These are phyloP conservation scores for Alternaria burnsii DNA, from an alignment of 2,329 filamentous ascomycete species.

Conservation along the genomic window DNA sequence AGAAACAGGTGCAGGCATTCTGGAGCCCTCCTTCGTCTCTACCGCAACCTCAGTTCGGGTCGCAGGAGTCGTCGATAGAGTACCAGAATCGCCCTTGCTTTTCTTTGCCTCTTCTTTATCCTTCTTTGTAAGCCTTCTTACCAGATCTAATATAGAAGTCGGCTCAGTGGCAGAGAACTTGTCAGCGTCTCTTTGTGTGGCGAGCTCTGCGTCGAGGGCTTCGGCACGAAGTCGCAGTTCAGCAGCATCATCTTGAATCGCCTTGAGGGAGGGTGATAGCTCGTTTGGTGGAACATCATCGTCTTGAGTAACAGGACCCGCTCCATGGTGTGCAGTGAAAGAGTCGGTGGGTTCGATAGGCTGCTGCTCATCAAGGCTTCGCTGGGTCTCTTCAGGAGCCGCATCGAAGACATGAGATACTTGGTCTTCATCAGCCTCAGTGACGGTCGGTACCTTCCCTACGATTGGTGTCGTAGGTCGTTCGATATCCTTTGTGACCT, in stretches of 20 bases:
- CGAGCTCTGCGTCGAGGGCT: slow-evolving; percentile 33
- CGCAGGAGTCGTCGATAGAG: slow-evolving; percentile 36
- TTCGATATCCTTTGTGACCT: slow-evolving; percentile 2
- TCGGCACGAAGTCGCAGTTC: slow-evolving; percentile 41
- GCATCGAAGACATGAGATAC: not conserved
- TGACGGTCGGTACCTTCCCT: not conserved
- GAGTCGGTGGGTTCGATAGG: slow-evolving; percentile 5
- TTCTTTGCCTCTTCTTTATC: slow-evolving; percentile 42
- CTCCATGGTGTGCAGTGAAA: not conserved
- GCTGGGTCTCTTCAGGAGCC: slow-evolving; percentile 2
- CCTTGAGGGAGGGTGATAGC: slow-evolving; percentile 37
- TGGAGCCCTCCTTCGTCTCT: slow-evolving; percentile 32
- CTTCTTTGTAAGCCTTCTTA: slow-evolving; percentile 40
- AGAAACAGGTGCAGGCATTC: slow-evolving; percentile 9
- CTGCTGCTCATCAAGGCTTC: slow-evolving; percentile 4
- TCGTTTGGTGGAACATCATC: not conserved
- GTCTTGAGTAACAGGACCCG: not conserved
- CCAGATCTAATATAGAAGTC: slow-evolving; percentile 39
- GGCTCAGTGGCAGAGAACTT: slow-evolving; percentile 21
- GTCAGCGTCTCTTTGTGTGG: slow-evolving; percentile 16
- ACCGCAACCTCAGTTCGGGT: slow-evolving; percentile 28
- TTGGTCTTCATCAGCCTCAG: not conserved
- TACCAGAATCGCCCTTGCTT: slow-evolving; percentile 27
- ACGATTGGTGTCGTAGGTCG: slow-evolving; percentile 3
- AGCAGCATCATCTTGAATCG: slow-evolving; percentile 36